Percentiles rank a stretch among this genome's conserved stretches.
Conservation (phyloP, 164 flowering plant species). For the Kalanchoe fedtschenkoi region DNA sequence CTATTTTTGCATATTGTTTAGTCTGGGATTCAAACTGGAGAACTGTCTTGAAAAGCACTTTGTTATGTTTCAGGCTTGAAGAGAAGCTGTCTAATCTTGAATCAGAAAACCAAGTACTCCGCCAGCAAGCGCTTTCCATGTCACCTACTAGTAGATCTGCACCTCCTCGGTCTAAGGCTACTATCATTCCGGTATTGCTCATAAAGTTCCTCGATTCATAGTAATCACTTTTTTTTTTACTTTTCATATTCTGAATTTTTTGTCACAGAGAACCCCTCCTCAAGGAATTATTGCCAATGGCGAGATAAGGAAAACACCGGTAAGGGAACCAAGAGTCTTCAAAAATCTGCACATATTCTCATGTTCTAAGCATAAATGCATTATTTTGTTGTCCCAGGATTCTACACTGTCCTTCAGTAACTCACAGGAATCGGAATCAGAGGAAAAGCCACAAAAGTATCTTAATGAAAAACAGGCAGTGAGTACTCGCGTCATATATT, state of each 20-base stretch:
- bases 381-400: constrained; percentile 35
- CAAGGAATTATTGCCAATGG: constrained; percentile 65
- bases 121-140: constrained; percentile 85
- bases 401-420: constrained; percentile 29
- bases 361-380: not conserved
- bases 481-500: constrained; percentile 7
- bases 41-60: not conserved
- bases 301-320: constrained; percentile 41
- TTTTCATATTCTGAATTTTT: not conserved
- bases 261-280: constrained; percentile 14
- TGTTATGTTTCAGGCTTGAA: constrained; percentile 52
- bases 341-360: not conserved
- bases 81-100: constrained; percentile 83
- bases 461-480: constrained; percentile 94
- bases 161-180: constrained; percentile 49
- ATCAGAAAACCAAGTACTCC: constrained; percentile 96
- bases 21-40: not conserved
- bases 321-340: constrained; percentile 17
- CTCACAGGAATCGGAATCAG: constrained; percentile 61
- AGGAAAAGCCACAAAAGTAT: constrained; percentile 82
- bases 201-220: not conserved
- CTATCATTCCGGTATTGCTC: constrained; percentile 55
- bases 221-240: not conserved
- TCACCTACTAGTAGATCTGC: constrained; percentile 80
- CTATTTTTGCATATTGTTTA: not conserved